A percentile compares a stretch with the other conserved stretches of the same genome.
Evolutionary conservation across 352 stramenopile species (phyloP).

Genomic region (Phytophthora megakarya): DNA sequence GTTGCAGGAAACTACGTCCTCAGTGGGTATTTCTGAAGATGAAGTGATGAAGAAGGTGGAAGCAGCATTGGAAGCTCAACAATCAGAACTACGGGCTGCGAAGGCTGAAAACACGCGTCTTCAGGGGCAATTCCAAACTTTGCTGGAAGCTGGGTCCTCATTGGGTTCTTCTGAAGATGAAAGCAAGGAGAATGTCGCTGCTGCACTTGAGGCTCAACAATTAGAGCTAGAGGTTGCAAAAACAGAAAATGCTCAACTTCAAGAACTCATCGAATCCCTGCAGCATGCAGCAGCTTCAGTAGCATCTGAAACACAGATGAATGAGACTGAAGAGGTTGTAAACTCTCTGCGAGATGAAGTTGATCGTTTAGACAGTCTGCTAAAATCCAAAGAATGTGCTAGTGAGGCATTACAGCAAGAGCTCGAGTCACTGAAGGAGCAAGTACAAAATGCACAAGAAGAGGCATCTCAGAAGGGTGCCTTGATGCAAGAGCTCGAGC

Average conservation of each 20-base stretch:
- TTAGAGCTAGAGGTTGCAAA: background rate
- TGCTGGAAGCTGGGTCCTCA: slow-evolving; percentile 1
- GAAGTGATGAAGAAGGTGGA: slow-evolving; percentile 10
- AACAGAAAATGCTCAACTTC: background rate
- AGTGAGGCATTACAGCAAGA: slow-evolving; percentile 35
- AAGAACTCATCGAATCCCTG: slow-evolving; percentile 1
- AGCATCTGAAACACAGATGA: slow-evolving; percentile 5
- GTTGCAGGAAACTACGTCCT: slow-evolving; percentile 1
- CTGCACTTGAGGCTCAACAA: background rate
- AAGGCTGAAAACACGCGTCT: slow-evolving; percentile 25
- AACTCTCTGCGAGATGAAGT: slow-evolving; percentile 27
- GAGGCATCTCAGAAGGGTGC: slow-evolving; percentile 17
- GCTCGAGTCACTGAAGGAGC: slow-evolving; percentile 30
- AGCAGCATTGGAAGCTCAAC: slow-evolving; percentile 11
- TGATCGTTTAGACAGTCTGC: slow-evolving; percentile 15
- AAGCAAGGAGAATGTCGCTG: background rate
- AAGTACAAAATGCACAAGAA: slow-evolving; percentile 23
- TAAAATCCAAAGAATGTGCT: slow-evolving; percentile 25
- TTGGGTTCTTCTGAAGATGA: background rate
- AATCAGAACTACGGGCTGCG: slow-evolving; percentile 14
- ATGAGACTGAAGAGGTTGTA: slow-evolving; percentile 15
- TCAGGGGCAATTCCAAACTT: slow-evolving; percentile 21
- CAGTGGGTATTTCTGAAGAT: background rate
- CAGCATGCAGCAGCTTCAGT: slow-evolving; percentile 15
- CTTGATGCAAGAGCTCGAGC: slow-evolving; percentile 65